Evolutionary conservation across 495 filamentous ascomycete species (phyloP).

Genomic region (Hypoxylon lienhwacheense): DNA sequence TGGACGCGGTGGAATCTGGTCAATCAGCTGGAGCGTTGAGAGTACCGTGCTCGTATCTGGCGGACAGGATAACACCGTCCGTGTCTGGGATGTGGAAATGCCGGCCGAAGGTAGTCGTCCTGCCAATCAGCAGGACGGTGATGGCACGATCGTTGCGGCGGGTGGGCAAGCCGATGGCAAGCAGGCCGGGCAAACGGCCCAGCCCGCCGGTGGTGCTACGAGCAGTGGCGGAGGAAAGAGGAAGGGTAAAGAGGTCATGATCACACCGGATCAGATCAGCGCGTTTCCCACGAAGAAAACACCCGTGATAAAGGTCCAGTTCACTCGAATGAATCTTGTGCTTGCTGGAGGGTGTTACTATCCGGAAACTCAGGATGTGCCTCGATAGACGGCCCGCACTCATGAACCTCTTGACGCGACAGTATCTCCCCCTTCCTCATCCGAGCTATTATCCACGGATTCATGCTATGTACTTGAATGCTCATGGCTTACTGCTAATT

Average conservation of each 20-base stretch:
- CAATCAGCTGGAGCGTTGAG: conserved; percentile 86
- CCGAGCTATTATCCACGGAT: no score
- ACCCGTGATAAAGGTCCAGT: conserved; percentile 88
- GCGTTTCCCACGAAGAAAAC: conserved; percentile 95
- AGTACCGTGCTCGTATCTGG: conserved; percentile 84
- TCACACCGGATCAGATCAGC: conserved; percentile 89
- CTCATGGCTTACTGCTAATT: no score
- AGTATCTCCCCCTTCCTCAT: no score
- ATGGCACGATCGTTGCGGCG: conserved; percentile 45
- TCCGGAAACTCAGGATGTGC: conserved; percentile 41
- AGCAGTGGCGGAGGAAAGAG: conserved; percentile 66
- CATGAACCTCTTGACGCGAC: no score
- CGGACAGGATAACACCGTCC: conserved; percentile 88
- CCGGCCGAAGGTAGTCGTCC: conserved; percentile 51
- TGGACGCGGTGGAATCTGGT: conserved; percentile 91
- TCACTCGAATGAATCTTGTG: conserved; percentile 90
- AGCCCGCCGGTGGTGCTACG: conserved; percentile 49
- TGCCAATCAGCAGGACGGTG: conserved; percentile 33
- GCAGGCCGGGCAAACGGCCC: conserved; percentile 35
- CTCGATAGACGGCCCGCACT: conserved; percentile 22
- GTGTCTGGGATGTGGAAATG: conserved; percentile 86
- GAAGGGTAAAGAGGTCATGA: conserved; percentile 85
- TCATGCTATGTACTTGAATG: no score
- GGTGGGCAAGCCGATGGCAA: conserved; percentile 61
- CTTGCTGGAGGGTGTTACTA: conserved; percentile 83